Evolutionary conservation across 2,329 filamentous ascomycete species (phyloP).

Genomic region (Diaporthe batatas): DNA sequence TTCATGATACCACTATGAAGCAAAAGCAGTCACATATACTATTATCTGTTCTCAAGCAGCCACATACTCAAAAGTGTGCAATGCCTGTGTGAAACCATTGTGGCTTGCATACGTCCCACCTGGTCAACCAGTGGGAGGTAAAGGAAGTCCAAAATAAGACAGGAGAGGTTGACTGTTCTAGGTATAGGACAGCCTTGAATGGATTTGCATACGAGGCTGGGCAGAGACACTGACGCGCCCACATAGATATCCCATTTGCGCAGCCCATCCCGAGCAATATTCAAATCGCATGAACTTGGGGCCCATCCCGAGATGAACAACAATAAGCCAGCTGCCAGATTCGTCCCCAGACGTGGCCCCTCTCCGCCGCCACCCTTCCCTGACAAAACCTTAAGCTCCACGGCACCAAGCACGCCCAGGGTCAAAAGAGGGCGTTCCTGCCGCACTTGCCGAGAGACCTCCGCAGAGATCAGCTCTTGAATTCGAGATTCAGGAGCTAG

Average conservation of each 20-base stretch:
- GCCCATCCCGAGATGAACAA: conserved; percentile 11
- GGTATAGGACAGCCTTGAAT: neutral
- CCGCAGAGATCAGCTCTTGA: conserved; percentile 17
- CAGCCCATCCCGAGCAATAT: neutral
- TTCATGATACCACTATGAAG: neutral
- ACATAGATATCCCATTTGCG: too few relatives aligned
- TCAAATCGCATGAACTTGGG: conserved; percentile 13
- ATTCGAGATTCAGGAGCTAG: conserved; percentile 22
- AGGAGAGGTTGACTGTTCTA: neutral
- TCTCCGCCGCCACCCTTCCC: neutral
- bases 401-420: neutral
- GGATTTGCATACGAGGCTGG: neutral
- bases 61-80: neutral
- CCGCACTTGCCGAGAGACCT: conserved; percentile 29
- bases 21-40: neutral
- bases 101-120: neutral
- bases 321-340: conserved; percentile 16
- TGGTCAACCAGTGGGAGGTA: neutral
- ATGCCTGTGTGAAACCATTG: neutral
- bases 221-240: neutral
- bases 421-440: neutral
- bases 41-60: neutral
- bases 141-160: neutral
- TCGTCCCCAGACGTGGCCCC: neutral
- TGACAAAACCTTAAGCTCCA: conserved; percentile 17